A percentile compares a stretch with the other conserved stretches of the same genome.
Evolutionary conservation across 176 grass and related monocot species (phyloP).

Genomic region (Lolium perenne): DNA sequence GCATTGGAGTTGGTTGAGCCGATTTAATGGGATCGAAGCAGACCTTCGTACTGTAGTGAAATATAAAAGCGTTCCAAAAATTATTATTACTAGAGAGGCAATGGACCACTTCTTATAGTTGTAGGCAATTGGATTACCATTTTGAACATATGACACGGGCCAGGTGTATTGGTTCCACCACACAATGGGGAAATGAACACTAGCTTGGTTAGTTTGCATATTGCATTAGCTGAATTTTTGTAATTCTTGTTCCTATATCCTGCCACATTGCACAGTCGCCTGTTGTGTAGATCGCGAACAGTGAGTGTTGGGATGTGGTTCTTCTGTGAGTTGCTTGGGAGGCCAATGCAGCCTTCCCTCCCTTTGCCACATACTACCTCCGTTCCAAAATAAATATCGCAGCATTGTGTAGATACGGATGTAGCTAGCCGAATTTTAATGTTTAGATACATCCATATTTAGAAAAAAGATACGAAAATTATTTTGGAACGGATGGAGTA

Average conservation of each 20-base stretch:
- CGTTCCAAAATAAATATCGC: too few species aligned
- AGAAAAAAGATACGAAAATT: too few species aligned
- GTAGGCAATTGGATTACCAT: neutral
- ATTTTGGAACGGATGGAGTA: too few species aligned
- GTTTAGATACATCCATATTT: too few species aligned
- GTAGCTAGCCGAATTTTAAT: too few species aligned
- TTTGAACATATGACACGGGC: neutral
- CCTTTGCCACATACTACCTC: too few species aligned
- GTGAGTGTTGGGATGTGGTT: neutral
- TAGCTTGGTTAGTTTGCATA: neutral
- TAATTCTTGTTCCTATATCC: neutral
- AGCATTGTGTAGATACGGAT: too few species aligned
- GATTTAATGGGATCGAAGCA: neutral
- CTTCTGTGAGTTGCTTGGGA: neutral
- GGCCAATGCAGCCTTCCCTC: too few species aligned
- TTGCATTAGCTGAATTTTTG: neutral
- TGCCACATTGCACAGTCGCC: neutral
- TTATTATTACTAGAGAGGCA: neutral
- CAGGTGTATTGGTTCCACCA: neutral
- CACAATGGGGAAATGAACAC: neutral
- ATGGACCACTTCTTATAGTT: neutral
- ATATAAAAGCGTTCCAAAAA: neutral
- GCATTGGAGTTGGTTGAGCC: constrained; percentile 11
- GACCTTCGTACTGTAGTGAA: neutral
- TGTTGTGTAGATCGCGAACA: neutral